Evolutionary conservation across 116 monocot species (phyloP).

Genomic region (Trichopus zeylanicus): DNA sequence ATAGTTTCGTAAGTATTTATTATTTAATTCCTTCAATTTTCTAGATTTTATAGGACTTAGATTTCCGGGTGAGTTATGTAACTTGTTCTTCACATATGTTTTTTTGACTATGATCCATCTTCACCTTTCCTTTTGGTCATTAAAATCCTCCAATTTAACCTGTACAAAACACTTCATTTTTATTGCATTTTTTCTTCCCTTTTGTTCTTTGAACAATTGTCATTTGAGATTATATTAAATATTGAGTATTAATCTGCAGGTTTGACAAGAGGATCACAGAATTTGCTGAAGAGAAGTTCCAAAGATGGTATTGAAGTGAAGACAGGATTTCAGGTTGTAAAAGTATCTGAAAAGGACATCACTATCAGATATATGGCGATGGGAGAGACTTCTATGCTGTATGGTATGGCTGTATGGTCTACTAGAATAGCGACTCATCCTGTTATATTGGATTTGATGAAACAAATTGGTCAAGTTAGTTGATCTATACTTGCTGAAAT

Average conservation of each 20-base stretch:
- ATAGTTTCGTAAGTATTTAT: too few species aligned
- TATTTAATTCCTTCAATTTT: too few species aligned
- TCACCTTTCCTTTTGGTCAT: too few species aligned
- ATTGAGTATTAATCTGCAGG: conserved; percentile 19
- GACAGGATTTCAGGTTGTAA: conserved; percentile 54
- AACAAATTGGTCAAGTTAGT: conserved; percentile 67
- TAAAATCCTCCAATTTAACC: too few species aligned
- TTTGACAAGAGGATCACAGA: conserved; percentile 59
- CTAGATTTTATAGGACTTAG: too few species aligned
- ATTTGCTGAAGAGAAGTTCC: conserved; percentile 68
- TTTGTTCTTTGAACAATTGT: neutral
- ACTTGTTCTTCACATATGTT: too few species aligned
- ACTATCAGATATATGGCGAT: conserved; percentile 29
- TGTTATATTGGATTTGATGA: conserved; percentile 56
- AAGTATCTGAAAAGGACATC: conserved; percentile 48
- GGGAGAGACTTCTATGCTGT: conserved; percentile 36
- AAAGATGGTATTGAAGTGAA: conserved; percentile 65
- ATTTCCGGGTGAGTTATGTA: too few species aligned
- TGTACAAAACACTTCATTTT: neutral
- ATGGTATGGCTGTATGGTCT: conserved; percentile 88
- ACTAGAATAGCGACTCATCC: conserved; percentile 64
- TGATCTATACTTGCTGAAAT: too few species aligned
- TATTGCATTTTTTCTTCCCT: neutral
- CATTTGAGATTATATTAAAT: neutral
- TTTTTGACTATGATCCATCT: too few species aligned